Percentiles rank a stretch among this genome's conserved stretches.
Evolutionary conservation across 345 rosid species (phyloP).

Genomic region (rapeseed (Brassica napus)): DNA sequence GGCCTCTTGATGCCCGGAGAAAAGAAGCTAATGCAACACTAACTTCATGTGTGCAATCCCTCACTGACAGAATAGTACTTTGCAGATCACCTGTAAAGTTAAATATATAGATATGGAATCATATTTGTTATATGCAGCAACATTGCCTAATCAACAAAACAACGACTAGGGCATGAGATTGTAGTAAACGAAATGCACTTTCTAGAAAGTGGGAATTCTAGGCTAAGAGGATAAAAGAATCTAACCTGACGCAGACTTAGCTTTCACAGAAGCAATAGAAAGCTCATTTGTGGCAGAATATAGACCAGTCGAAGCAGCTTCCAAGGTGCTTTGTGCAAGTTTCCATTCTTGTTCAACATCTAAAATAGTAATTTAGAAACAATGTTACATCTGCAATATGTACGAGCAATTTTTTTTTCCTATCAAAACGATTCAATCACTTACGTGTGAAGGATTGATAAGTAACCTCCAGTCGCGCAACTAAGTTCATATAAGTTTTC

Average conservation of each 20-base stretch:
- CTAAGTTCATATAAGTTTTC: conserved; percentile 65
- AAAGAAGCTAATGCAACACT: conserved; percentile 74
- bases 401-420: conserved; percentile 5
- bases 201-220: conserved; percentile 13
- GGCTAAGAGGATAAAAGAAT: conserved; percentile 23
- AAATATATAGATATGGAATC: conserved; percentile 9
- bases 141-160: conserved; percentile 8
- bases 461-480: conserved; percentile 68
- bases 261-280: conserved; percentile 67
- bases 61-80: conserved; percentile 75
- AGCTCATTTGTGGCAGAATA: conserved; percentile 78
- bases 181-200: neutral
- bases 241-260: conserved; percentile 87
- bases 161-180: conserved; percentile 2
- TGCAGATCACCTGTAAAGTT: conserved; percentile 71
- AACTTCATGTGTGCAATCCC: conserved; percentile 84
- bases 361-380: conserved; percentile 31
- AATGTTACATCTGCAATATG: conserved; percentile 18
- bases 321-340: conserved; percentile 74
- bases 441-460: conserved; percentile 80
- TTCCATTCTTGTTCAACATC: conserved; percentile 87
- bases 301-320: conserved; percentile 74
- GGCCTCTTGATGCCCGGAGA: conserved; percentile 70
- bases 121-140: neutral
- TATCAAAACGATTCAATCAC: conserved; percentile 34